These are phyloP conservation scores for Sporothrix sp. DNA, from an alignment of 2,329 filamentous ascomycete species.

Conservation along the genomic window DNA sequence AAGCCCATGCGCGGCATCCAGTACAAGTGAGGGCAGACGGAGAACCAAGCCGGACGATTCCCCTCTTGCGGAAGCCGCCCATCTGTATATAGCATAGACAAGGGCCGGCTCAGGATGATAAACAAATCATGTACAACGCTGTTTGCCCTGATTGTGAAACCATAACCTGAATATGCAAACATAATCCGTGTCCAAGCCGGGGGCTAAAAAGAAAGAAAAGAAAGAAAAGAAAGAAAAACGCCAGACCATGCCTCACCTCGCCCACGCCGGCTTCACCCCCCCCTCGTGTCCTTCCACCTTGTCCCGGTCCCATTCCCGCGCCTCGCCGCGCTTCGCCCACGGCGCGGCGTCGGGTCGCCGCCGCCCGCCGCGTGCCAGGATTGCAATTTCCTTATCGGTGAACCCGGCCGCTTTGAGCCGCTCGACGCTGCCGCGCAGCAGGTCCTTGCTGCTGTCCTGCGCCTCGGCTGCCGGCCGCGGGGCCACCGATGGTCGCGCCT, in stretches of 20 bases:
- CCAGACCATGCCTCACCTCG: not conserved
- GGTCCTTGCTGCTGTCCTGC: conserved; percentile 60
- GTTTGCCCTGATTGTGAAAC: too few species aligned
- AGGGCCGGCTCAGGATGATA: not conserved
- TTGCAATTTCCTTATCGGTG: conserved; percentile 59
- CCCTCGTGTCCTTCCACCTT: conserved; percentile 28
- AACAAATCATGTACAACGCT: too few species aligned
- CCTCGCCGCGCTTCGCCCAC: conserved; percentile 62
- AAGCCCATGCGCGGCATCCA: not conserved
- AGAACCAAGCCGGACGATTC: not conserved
- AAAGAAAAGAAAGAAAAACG: not conserved
- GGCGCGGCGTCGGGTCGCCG: conserved; percentile 55
- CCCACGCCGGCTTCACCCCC: conserved; percentile 16
- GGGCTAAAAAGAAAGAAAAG: not conserved
- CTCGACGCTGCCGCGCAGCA: conserved; percentile 65
- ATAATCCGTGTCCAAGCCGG: too few species aligned
- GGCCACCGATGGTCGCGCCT: not conserved
- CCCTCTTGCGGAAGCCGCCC: not conserved
- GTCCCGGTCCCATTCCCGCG: conserved; percentile 50
- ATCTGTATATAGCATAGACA: not conserved
- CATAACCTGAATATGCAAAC: too few species aligned
- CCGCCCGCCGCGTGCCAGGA: conserved; percentile 57
- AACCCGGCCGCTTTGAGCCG: conserved; percentile 71
- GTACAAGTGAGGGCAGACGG: not conserved
- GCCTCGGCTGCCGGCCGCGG: conserved; percentile 4